Base-by-base conservation (phyloP, 768 basidiomycete genomes). In the Lactifluus rugatus region DNA sequence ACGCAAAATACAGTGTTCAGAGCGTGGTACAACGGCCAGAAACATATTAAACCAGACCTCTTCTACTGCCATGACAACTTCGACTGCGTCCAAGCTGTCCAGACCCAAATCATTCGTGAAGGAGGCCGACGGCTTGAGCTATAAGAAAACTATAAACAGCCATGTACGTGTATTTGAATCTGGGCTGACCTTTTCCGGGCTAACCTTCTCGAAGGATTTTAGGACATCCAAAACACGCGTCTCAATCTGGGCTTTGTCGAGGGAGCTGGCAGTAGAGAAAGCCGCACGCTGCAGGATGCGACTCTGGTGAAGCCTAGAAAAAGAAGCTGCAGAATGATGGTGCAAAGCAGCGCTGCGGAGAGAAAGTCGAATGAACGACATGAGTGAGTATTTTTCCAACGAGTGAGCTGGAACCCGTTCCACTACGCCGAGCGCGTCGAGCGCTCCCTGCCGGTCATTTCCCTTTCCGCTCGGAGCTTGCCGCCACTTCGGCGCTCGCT, bases 1-100 rank as follows among this genome's bases (percentile, higher is more conserved):
- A 48, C n/a, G n/a, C n/a, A n/a, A 16, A 37, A 45, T 14, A 32
- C 17, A 14, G 26, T 31, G 31, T 54, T 52, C 39, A 17, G 54
- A 59, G 41, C 41, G 41, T 54, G 58, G 55, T 47, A 21, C n/a
- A 56, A 34, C 28, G 39, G 3, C 11, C 8, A 23, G 17, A 1
- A 39, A 44, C 19, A 10, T 25, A 47, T 19, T 4, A 41, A 50
- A 34, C 46, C 69, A 46, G 65, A 83, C 87, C 82, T 93, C 96
- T 75, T 99, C 96, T 65, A 99, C 87, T 41, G 95, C 93, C 93
- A 99, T 96, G 66, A 98, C 90, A 26, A 97, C 93, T 72, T 99
- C 96, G 19, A 99, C 94, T 19, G 93, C 82, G 71, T 99, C 96
- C 70, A 99, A 76, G 66, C 93, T 97, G 74, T 99, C 96, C 32